A percentile compares a stretch with the other conserved stretches of the same genome.
These are phyloP conservation scores for Thelonectria olida DNA, from an alignment of 2,329 filamentous ascomycete species.

Conservation along the genomic window DNA sequence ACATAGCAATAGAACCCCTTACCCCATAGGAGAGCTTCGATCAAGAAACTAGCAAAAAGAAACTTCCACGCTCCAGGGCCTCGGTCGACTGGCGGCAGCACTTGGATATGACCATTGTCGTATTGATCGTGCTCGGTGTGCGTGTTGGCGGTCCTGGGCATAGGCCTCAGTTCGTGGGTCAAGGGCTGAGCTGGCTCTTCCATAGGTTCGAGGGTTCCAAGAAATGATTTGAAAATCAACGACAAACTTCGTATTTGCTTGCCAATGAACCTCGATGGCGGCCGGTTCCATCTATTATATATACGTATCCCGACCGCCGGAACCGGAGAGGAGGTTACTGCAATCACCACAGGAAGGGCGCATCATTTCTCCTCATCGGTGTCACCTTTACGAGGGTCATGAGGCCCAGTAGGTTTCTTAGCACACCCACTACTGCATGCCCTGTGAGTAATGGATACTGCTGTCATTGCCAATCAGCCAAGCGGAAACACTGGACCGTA, in stretches of 20 bases:
- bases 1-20: background rate
- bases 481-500: background rate
- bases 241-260: background rate
- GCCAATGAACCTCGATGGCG: background rate
- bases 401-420: background rate
- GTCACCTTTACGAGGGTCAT: background rate
- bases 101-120: constrained; percentile 14
- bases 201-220: background rate
- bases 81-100: constrained; percentile 30
- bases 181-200: background rate
- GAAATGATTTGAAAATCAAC: background rate
- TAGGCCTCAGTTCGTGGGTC: background rate
- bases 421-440: background rate
- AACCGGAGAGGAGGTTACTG: background rate
- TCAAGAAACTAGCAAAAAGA: constrained; percentile 31
- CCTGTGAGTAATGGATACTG: background rate
- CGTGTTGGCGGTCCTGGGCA: background rate
- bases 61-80: constrained; percentile 35
- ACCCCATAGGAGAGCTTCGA: constrained; percentile 40
- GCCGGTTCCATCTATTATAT: background rate
- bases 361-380: background rate
- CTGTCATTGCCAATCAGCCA: background rate
- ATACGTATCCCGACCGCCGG: background rate
- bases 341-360: background rate
- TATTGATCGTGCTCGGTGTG: background rate